Evolutionary conservation across 257 asterid genomes (phyloP), one percentile per base, ranked within the genome.

Genomic region (Echites panduratus): DNA sequence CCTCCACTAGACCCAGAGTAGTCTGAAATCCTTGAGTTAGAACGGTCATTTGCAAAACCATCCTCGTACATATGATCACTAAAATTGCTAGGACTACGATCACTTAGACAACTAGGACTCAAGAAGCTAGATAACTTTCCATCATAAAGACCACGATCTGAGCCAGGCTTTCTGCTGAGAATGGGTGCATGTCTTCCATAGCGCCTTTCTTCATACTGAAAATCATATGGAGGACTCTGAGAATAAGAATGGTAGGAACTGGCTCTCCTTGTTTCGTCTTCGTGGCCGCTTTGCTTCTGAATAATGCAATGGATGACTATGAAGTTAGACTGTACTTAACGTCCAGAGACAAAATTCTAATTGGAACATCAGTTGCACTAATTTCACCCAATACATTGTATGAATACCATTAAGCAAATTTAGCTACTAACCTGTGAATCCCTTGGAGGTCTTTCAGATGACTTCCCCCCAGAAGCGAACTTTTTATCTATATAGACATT

Each of bases 221-320:
- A 94, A 85, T 94, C 98, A 85, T 94, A 91, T 12, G 98, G 97
- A 5, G 98, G 98, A 78, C 98, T 94, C 85, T 91, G 98, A 67
- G 98, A 94, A 83, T 78, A 91, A 74, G 98, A 94, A 82, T 94
- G 98, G 78, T 91, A 94, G 54, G 98, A 94, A 84, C 96, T 94
- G 78, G 98, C 97, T 74, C 97, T 83, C 87, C 97, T 89, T 35
- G 79, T 81, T 73, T 89, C 95, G 44, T 88, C 96, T 78, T 86
- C 95, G 57, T 78, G 88, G 84, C 81, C 85, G 84, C 91, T 81
- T 75, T 84, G 81, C 75, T 84, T 85, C 96, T 89, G 88, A 79
- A 50, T 75, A 86, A 58, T 66, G 77, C 17, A 68, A 75, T 40
- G 16, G 77, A 82, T 24, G 52, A 72, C 41, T 57, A 68, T 32